Conservation (phyloP, 1,139 yeast genomes). For the Suhomyces guaymorum region DNA sequence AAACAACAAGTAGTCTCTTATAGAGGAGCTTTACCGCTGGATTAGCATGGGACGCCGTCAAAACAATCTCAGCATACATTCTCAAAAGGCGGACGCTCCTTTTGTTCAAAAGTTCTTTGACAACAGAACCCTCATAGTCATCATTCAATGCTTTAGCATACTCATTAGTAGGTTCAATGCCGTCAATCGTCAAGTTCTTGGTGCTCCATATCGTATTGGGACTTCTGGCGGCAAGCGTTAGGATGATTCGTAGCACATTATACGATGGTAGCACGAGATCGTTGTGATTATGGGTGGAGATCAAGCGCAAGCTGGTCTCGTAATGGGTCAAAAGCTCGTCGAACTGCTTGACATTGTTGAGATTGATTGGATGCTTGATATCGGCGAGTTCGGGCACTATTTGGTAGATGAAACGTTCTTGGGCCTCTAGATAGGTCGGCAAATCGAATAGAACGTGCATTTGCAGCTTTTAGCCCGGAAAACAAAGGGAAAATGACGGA, state of each 20-base stretch:
- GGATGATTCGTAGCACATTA: conserved; percentile 29
- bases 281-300: not conserved
- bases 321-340: conserved; percentile 33
- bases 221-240: conserved; percentile 34
- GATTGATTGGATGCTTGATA: conserved; percentile 20
- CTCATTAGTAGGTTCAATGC: conserved; percentile 22
- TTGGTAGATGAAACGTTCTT: conserved; percentile 25
- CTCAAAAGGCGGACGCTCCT: conserved; percentile 23
- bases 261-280: conserved; percentile 24
- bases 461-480: conserved; percentile 2
- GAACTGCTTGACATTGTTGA: conserved; percentile 30
- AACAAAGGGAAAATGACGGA: too few species aligned
- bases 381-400: conserved; percentile 27
- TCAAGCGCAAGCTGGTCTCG: conserved; percentile 20
- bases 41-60: conserved; percentile 1
- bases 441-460: conserved; percentile 10
- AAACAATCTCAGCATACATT: conserved; percentile 14
- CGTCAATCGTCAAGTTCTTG: conserved; percentile 17
- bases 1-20: conserved; percentile 7
- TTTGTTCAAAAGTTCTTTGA: conserved; percentile 25
- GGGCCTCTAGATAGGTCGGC: conserved; percentile 15
- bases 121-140: conserved; percentile 22
- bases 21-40: conserved; percentile 7
- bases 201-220: conserved; percentile 30
- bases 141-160: conserved; percentile 21